Conservation (phyloP, 2,329 filamentous ascomycete species). For the Aspergillus costaricaensis region DNA sequence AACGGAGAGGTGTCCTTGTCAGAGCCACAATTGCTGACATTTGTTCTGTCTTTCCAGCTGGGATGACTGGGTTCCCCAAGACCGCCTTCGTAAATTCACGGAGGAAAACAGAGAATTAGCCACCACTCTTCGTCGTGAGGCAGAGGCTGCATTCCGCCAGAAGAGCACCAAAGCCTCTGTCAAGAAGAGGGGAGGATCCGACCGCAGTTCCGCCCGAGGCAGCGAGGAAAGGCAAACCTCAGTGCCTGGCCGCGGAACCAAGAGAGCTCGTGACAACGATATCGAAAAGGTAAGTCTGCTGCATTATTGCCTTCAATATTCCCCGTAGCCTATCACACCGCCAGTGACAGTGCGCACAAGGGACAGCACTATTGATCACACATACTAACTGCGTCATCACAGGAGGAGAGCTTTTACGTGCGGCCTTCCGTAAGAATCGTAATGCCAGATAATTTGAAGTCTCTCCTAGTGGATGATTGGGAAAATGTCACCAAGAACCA, state of each 20-base stretch:
- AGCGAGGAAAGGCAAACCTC: conserved; percentile 50
- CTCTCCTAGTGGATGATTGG: conserved; percentile 95
- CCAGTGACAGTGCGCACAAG: background rate
- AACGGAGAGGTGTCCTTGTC: background rate
- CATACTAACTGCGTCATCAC: conserved; percentile 19
- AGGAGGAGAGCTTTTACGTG: conserved; percentile 87
- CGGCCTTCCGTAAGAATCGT: conserved; percentile 83
- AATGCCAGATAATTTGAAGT: conserved; percentile 87
- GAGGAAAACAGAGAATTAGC: conserved; percentile 94
- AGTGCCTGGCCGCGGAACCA: conserved; percentile 46
- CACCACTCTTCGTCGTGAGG: conserved; percentile 48
- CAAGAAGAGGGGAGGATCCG: conserved; percentile 46
- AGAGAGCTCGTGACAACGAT: conserved; percentile 49
- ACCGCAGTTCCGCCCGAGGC: conserved; percentile 45
- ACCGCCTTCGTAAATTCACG: conserved; percentile 89
- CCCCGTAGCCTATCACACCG: background rate
- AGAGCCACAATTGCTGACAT: conserved; percentile 16
- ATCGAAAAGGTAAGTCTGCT: conserved; percentile 48
- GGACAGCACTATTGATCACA: background rate
- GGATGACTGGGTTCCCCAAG: conserved; percentile 97
- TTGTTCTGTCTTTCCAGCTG: conserved; percentile 57
- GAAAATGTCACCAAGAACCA: conserved; percentile 97
- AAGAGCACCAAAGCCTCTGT: conserved; percentile 35
- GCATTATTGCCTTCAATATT: conserved; percentile 1
- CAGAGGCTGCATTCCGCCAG: conserved; percentile 38